Base-by-base conservation (phyloP, 371 early-diverging fungal genomes). In the Mortierella sp. region DNA sequence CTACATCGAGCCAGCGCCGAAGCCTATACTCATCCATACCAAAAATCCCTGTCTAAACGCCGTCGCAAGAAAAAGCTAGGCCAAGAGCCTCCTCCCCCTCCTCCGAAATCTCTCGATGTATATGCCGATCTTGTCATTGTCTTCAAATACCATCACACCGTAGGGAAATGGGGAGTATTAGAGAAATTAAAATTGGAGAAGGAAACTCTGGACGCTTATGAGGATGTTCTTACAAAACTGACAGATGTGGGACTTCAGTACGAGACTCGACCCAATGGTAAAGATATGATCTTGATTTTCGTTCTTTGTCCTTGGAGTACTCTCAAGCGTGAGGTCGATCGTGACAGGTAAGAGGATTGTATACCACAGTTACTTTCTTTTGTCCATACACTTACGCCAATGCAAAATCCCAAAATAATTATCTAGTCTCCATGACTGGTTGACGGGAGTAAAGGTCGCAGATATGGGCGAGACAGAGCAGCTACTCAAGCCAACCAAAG, bases 401-500 rank as follows among this genome's bases (percentile, higher is more conserved):
- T 36, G 21, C 41, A 16, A 38, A 45, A 8, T 28, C 57, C 53
- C 3, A 33, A 43, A 41, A 11, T n/a, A 22, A 21, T 10, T 55
- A 10, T 9, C 10, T 70, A 90, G 92, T 41, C 76, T 89, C 32
- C 85, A 90, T n/a, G 94, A 93, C 81, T 92, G 92, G 82, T 66
- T 92, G 57, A 76, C 88, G 16, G 94, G 94, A 28, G 89, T 72
- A 72, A 68, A 65, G 28, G 65, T 57, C 13, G 70, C 62, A n/a
- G 65, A 57, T 43, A 69, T 64, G 33, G 43, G 36, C 32, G 69
- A 69, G 21, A 45, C 69, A 1, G 74, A 69, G 61, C 47, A 72
- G 47, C 21, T 65, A 53, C 64, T 57, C 70, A 59, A 63, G 70
- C 79, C 75, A 40, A 62, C 63, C 19, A 69, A 65, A 41, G 48